phyloP scores from a whole-genome alignment of 2,329 filamentous ascomycete genomes.

The Colletotrichum shisoi region DNA sequence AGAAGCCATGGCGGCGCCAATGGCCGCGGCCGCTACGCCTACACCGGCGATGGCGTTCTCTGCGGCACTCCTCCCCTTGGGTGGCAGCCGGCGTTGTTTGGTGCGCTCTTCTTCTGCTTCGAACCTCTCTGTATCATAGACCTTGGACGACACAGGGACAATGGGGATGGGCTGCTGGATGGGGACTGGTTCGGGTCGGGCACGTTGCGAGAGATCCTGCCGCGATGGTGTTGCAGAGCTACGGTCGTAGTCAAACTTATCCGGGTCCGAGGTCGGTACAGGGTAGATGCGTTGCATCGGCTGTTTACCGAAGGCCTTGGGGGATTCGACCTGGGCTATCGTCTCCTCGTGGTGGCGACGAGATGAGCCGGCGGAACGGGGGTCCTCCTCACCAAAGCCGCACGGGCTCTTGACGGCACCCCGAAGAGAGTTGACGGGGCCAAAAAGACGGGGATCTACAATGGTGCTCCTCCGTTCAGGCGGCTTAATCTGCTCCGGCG shows the following conservation, averaged over 20 bases:
- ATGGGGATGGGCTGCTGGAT: slow-evolving; percentile 88
- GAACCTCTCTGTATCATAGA: slow-evolving; percentile 65
- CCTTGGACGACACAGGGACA: slow-evolving; percentile 72
- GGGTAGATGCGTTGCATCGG: slow-evolving; percentile 71
- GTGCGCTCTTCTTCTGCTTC: slow-evolving; percentile 49
- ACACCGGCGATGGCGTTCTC: slow-evolving; percentile 58
- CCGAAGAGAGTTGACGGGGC: slow-evolving; percentile 67
- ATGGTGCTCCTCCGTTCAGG: slow-evolving; percentile 50
- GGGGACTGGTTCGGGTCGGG: slow-evolving; percentile 67
- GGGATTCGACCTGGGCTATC: slow-evolving; percentile 48
- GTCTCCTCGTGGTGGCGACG: slow-evolving; percentile 50
- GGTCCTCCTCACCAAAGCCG: slow-evolving; percentile 57
- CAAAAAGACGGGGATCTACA: slow-evolving; percentile 67
- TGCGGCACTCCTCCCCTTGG: slow-evolving; percentile 53
- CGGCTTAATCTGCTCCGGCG: slow-evolving; percentile 36
- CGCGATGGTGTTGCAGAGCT: slow-evolving; percentile 58
- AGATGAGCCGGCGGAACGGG: slow-evolving; percentile 45
- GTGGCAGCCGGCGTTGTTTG: slow-evolving; percentile 45
- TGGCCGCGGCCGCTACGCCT: slow-evolving; percentile 58
- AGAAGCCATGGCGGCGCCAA: slow-evolving; percentile 57
- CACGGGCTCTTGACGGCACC: slow-evolving; percentile 64
- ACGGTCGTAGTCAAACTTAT: slow-evolving; percentile 65
- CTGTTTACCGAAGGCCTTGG: slow-evolving; percentile 44
- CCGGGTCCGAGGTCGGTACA: slow-evolving; percentile 70
- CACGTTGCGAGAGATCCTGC: slow-evolving; percentile 52